Evolutionary conservation across 73 alveolate species (phyloP), one percentile per base, ranked within the genome.

Genomic region (Paraurostyla sp.): DNA sequence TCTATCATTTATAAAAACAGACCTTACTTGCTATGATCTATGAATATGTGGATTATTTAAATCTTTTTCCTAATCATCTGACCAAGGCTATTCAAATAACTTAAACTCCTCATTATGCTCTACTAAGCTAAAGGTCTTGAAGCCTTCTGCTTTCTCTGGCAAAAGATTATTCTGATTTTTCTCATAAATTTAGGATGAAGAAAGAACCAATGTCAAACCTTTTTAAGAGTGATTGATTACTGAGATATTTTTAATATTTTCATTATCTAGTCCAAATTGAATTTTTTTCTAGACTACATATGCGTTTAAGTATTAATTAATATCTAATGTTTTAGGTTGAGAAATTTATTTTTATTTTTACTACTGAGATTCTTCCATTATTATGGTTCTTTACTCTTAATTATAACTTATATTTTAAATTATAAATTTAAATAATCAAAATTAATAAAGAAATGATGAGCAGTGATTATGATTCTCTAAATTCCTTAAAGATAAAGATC

Each of bases 11-110:
- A 78, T 52, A 9, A 32, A 4, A 6, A 78, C 78, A 30, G 76
- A 78, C 40, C 69, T 51, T 4, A 23, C 27, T 33, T 51, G 40
- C 4, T 18, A 30, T 0, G 56, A 22, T 25, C 78, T 49, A 3
- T 49, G 52, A 51, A 78, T 78, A 38, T 78, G 78, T 11, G 89
- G 89, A 40, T 54, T 78, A 46, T 73, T 54, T 0, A 13, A 40
- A 38, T 78, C 69, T 29, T 52, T 52, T 52, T 65, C 82, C 25
- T 65, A 65, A 38, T 65, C 82, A 1, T 65, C 38, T 38, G 82
- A 65, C 82, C 82, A 65, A 16, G 35, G 3, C 32, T 27, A 2
- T 25, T 60, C 4, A 27, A 6, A 4, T 7, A 60, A 6, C 6
- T 22, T 30, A 60, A 16, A 60, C 3, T 9, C 4, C 7, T 60